phyloP scores from a whole-genome alignment of 2,329 filamentous ascomycete species.

The Fusarium musae region DNA sequence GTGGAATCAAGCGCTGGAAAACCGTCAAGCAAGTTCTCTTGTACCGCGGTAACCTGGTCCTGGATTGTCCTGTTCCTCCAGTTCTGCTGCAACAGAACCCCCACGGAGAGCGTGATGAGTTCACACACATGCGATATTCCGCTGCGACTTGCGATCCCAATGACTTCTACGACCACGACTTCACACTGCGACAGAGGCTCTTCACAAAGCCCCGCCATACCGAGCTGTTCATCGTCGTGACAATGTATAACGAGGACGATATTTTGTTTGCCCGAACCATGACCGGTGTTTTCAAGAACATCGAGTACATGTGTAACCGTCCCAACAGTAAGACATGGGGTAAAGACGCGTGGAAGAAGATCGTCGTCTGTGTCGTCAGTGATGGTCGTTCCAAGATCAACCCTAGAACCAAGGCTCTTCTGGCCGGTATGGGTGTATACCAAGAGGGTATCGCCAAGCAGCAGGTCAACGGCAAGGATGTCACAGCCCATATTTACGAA shows the following conservation, averaged over 20 bases:
- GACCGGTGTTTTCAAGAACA: slow-evolving; percentile 98
- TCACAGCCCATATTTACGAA: slow-evolving; percentile 97
- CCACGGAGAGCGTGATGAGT: slow-evolving; percentile 91
- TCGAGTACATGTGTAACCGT: slow-evolving; percentile 96
- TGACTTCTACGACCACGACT: slow-evolving; percentile 88
- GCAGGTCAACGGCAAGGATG: slow-evolving; percentile 95
- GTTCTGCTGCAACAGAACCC: slow-evolving; percentile 86
- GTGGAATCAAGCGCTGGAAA: slow-evolving; percentile 86
- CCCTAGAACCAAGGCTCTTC: slow-evolving; percentile 84
- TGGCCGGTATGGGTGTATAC: slow-evolving; percentile 95
- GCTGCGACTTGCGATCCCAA: slow-evolving; percentile 93
- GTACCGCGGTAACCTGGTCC: slow-evolving; percentile 94
- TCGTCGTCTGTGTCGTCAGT: slow-evolving; percentile 96
- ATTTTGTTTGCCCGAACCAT: slow-evolving; percentile 94
- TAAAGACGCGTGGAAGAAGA: slow-evolving; percentile 99
- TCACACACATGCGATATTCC: slow-evolving; percentile 92
- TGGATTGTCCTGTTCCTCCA: slow-evolving; percentile 95
- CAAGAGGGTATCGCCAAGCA: slow-evolving; percentile 99
- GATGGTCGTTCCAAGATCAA: slow-evolving; percentile 99
- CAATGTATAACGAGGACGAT: slow-evolving; percentile 99
- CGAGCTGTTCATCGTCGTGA: slow-evolving; percentile 94
- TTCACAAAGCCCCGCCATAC: slow-evolving; percentile 94
- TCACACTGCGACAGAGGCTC: slow-evolving; percentile 89
- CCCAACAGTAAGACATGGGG: slow-evolving; percentile 98
- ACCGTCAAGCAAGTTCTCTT: slow-evolving; percentile 98